Base-by-base conservation (phyloP, 2,329 filamentous ascomycete species). In the Xylaria sp. region DNA sequence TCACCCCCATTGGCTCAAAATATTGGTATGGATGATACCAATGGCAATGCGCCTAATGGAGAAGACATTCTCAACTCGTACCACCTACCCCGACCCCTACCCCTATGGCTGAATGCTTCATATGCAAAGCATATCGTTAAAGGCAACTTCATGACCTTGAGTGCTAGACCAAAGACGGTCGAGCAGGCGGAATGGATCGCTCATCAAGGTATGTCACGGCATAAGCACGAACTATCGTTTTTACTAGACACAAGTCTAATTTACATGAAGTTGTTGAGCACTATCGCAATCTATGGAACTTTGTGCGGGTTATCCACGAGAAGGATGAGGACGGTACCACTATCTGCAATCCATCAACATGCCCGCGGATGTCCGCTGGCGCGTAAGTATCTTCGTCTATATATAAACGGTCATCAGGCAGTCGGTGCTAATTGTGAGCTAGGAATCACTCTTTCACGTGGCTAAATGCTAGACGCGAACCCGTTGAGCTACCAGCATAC, bases 61-160 rank as follows among this genome's bases (percentile, higher is more conserved):
- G 87, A 90, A 74, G 87, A 88, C 65, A 79, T 87, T 60, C 84
- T 90, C 72, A 83, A 83, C 73, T 83, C 84, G 13, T 90, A 90
- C 77, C 88, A 91, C 74, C 84, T 92, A 68, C 91, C 91, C 68
- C 86, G 88, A 48, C 87, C 88, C 37, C 83, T 90, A 68, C 92
- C 92, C 18, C 83, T 93, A 69, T 94, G 92, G 89, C 88, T 94
- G 76, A 91, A 92, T 76, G 87, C 91, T 65, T 83, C 89, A 70
- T 92, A 93, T 78, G 91, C 92, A 63, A 92, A 91, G 78, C 90
- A 97, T 77, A 97, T 97, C 73, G 94, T 98, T 77, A 97, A 95
- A 84, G 95, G 95, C 68, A 98, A 98, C 83, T 98, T 98, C 79
- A 93, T 97, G 91, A 98, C 95, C 12, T 83, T 98, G 68, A 97